Percentiles rank a stretch among this genome's conserved stretches.
phyloP scores from a whole-genome alignment of 305 asterid genomes.

The Solanum hybrid region DNA sequence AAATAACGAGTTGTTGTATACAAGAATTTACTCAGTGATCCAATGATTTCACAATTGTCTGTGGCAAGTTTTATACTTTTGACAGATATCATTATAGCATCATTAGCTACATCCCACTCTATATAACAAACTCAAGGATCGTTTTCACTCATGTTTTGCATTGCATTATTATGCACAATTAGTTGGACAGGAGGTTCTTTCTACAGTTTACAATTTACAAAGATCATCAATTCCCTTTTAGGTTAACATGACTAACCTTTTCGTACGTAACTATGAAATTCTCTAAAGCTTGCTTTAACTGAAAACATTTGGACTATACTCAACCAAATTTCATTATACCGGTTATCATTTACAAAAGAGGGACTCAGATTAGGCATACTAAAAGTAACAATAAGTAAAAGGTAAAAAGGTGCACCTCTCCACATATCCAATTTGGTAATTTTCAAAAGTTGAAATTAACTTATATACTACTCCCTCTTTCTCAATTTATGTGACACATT shows the following conservation, averaged over 20 bases:
- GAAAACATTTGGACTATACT: not conserved
- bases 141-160: too few relatives aligned
- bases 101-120: too few relatives aligned
- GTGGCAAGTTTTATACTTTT: too few relatives aligned
- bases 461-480: too few relatives aligned
- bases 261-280: not conserved
- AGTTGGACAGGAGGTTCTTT: too few relatives aligned
- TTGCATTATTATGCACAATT: too few relatives aligned
- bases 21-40: too few relatives aligned
- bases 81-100: too few relatives aligned
- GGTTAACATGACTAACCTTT: not conserved
- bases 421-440: not conserved
- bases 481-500: too few relatives aligned
- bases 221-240: not conserved
- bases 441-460: not conserved
- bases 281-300: not conserved
- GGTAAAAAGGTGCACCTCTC: not conserved
- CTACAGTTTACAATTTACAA: not conserved
- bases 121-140: too few relatives aligned
- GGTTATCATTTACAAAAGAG: not conserved
- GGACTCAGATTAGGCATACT: not conserved
- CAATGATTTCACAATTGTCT: too few relatives aligned
- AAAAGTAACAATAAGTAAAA: not conserved
- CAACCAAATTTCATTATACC: not conserved
- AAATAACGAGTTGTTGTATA: not conserved